Conservation (phyloP, 2,329 filamentous ascomycete species). For the Bipolaris sorokiniana region DNA sequence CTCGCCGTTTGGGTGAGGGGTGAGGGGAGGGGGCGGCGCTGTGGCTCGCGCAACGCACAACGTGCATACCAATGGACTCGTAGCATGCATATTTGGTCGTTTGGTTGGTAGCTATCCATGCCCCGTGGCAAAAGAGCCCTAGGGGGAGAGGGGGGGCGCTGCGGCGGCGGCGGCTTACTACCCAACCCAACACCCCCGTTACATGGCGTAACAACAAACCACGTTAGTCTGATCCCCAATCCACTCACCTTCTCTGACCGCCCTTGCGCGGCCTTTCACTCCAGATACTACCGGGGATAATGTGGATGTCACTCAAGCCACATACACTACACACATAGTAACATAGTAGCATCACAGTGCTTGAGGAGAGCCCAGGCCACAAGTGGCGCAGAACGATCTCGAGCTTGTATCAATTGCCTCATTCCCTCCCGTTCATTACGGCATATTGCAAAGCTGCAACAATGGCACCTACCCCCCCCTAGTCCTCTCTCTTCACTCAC, state of each 20-base stretch:
- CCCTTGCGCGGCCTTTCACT: background rate
- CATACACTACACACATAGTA: background rate
- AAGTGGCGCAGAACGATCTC: too few relatives aligned
- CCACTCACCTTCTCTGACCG: background rate
- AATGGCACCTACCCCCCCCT: too few relatives aligned
- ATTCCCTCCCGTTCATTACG: too few relatives aligned
- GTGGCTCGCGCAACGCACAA: too few relatives aligned
- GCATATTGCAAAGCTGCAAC: too few relatives aligned
- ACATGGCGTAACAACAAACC: background rate
- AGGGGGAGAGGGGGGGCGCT: too few relatives aligned
- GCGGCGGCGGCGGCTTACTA: background rate
- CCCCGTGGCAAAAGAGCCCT: background rate
- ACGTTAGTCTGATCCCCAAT: too few relatives aligned
- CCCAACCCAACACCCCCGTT: background rate
- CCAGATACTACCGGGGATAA: background rate
- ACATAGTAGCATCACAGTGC: too few relatives aligned
- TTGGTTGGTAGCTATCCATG: slow-evolving; percentile 2
- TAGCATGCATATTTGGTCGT: background rate
- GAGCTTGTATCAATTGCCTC: background rate
- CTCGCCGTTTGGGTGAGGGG: slow-evolving; percentile 1
- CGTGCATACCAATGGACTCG: too few relatives aligned
- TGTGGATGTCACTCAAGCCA: background rate
- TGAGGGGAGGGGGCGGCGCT: too few relatives aligned
- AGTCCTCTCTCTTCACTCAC: background rate
- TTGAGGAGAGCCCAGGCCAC: too few relatives aligned